Evolutionary conservation across 495 filamentous ascomycete genomes (phyloP), one percentile per base, ranked within the genome.

Genomic region (Penicillium odoratum): DNA sequence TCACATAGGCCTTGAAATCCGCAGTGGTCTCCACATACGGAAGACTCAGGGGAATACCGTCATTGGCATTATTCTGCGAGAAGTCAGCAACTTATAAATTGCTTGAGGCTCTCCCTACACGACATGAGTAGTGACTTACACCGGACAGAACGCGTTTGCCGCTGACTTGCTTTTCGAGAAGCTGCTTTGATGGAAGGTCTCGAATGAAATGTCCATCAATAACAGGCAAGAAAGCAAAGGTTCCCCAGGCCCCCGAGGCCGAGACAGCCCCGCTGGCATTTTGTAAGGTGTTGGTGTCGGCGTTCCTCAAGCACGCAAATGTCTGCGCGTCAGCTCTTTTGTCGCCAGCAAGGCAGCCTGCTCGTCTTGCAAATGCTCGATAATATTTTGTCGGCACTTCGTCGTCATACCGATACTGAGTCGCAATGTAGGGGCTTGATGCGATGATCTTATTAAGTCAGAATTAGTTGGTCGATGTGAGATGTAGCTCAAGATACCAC

Each of bases 151-250:
- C 67, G 25, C 74, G 69, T 16, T 74, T 63, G 7, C 85, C 84
- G 58, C 83, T 85, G 7, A 87, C 73, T 57, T 68, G 62, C 51
- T 79, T 78, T 25, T 67, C 57, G 5, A 69, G 57, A 10, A 88
- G 72, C 63, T 87, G 82, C 57, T 74, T 65, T 29, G 70, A 79
- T 15, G 85, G 85, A 4, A 72, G 71, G 18, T 83, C 72, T 50
- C 74, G 72, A 55, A 88, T 69, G 54, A 86, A 81, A 5, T 67
- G 65, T 4, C 81, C 85, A 58, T 90, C 86, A 3, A 84, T 82
- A 2, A 88, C 85, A 8, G 85, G 86, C 26, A 84, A 60, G 60
- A 88, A 88, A 3, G 74, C 83, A 79, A 81, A 88, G 38, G 80
- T 81, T 59, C 69, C 76, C 53, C 48, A 76, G 40, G 71, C 69